These are phyloP conservation scores for Prosopis cineraria DNA, from an alignment of 306 rosid species.

Conservation along the genomic window DNA sequence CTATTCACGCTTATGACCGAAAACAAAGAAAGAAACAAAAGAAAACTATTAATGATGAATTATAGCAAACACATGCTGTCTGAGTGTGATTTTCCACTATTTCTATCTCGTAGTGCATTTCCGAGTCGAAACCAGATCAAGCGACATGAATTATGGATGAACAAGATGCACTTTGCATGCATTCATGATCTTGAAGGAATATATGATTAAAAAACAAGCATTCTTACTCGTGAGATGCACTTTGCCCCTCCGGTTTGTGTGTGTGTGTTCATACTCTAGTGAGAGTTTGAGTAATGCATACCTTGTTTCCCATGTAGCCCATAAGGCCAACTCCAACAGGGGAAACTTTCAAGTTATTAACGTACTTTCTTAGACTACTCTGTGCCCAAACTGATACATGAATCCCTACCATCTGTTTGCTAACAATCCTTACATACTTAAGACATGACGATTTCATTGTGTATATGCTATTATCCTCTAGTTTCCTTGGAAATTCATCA, in stretches of 20 bases:
- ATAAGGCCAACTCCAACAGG: conserved; percentile 94
- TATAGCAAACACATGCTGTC: not conserved
- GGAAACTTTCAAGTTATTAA: conserved; percentile 84
- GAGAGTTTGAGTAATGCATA: conserved; percentile 24
- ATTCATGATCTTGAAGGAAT: not conserved
- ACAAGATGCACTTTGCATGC: not conserved
- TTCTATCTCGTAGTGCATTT: not conserved
- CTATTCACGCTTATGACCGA: not conserved
- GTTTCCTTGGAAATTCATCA: conserved; percentile 43
- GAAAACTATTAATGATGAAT: not conserved
- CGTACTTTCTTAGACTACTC: conserved; percentile 77
- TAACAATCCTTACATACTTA: conserved; percentile 69
- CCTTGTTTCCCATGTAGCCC: conserved; percentile 99
- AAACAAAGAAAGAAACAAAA: too few species aligned
- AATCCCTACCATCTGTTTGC: conserved; percentile 99
- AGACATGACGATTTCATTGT: conserved; percentile 36
- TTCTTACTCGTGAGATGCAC: conserved; percentile 90
- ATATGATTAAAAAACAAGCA: not conserved
- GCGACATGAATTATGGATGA: not conserved
- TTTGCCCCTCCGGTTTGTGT: too few species aligned
- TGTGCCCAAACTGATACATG: conserved; percentile 91
- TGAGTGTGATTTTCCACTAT: not conserved
- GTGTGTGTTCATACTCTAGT: conserved; percentile 20
- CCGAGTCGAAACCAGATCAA: not conserved
- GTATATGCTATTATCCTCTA: conserved; percentile 24